Conservation (phyloP, 371 early-diverging fungal species). For the Mortierella sp. region DNA sequence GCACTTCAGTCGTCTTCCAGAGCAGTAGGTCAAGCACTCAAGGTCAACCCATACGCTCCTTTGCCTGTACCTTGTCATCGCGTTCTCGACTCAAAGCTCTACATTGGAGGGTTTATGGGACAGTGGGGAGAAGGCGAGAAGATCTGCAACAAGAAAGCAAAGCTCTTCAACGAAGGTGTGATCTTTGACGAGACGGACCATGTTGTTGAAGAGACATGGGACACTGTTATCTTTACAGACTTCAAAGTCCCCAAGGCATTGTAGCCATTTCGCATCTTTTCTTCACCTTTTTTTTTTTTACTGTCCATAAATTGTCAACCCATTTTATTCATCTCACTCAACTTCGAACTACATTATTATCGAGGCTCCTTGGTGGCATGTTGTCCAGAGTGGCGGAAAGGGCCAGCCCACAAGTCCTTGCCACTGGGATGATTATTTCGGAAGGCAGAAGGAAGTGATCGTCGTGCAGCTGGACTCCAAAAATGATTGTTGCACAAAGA, state of each 20-base stretch:
- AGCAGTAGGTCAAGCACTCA: conserved; percentile 83
- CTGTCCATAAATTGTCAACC: too few relatives aligned
- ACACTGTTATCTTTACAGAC: conserved; percentile 58
- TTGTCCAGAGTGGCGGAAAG: too few relatives aligned
- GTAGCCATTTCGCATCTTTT: too few relatives aligned
- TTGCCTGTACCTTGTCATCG: conserved; percentile 86
- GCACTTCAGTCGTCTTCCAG: conserved; percentile 71
- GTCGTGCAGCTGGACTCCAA: too few relatives aligned
- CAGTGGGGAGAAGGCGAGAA: conserved; percentile 68
- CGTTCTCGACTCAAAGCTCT: conserved; percentile 72
- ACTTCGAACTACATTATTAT: too few relatives aligned
- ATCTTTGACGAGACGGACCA: conserved; percentile 72
- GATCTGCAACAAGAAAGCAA: conserved; percentile 75
- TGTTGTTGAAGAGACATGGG: conserved; percentile 58
- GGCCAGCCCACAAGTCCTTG: too few relatives aligned
- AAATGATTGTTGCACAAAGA: too few relatives aligned
- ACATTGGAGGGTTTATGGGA: conserved; percentile 81
- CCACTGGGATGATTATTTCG: too few relatives aligned
- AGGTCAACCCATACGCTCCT: conserved; percentile 81
- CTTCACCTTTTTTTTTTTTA: too few relatives aligned
- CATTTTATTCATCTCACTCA: too few relatives aligned
- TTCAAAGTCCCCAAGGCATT: conserved; percentile 58
- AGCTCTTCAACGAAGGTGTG: conserved; percentile 75
- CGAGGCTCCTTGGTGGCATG: too few relatives aligned
- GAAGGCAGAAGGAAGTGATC: too few relatives aligned